phyloP scores from a whole-genome alignment of 2,329 filamentous ascomycete genomes.

The Pseudogymnoascus sp. region DNA sequence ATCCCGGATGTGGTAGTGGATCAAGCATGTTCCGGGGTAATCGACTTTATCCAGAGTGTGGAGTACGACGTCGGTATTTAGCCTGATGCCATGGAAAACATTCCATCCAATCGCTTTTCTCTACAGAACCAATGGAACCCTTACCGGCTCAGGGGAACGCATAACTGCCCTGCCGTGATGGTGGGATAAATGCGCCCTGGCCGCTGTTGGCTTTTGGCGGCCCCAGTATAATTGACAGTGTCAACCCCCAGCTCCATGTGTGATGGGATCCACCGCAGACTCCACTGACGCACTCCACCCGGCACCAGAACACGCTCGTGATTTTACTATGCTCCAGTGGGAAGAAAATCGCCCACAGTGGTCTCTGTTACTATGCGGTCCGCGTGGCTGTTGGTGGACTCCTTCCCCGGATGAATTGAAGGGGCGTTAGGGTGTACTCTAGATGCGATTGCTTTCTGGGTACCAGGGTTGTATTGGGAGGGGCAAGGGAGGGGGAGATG shows the following conservation, averaged over 20 bases:
- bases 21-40: neutral
- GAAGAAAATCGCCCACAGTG: neutral
- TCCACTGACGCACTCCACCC: neutral
- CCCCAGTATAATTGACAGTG: neutral
- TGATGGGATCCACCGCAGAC: neutral
- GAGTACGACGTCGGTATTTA: neutral
- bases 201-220: neutral
- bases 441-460: neutral
- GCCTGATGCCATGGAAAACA: neutral
- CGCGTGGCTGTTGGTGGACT: neutral
- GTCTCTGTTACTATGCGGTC: neutral
- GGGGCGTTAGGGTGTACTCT: neutral
- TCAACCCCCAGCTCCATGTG: neutral
- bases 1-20: neutral
- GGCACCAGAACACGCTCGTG: neutral
- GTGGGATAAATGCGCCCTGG: neutral
- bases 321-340: neutral
- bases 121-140: neutral
- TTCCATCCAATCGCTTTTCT: neutral
- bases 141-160: neutral
- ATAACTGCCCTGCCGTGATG: neutral
- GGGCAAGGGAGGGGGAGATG: neutral
- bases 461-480: neutral
- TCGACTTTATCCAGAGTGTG: neutral
- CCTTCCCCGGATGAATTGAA: neutral